A percentile compares a stretch with the other conserved stretches of the same genome.
These are phyloP conservation scores for Salix koriyanagi DNA, from an alignment of 345 rosid genomes.

Conservation along the genomic window DNA sequence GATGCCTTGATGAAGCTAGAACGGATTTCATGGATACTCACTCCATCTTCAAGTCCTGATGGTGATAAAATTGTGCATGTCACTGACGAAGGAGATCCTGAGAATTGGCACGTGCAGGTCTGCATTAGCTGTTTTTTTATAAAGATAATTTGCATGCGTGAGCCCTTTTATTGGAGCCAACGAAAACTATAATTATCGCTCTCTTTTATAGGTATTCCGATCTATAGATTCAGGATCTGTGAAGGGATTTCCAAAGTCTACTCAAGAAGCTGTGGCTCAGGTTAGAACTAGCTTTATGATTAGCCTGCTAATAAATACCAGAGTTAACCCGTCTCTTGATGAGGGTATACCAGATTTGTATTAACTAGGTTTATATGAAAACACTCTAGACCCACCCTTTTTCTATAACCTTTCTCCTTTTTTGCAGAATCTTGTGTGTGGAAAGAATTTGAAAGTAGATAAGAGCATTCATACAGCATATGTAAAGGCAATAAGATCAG, in stretches of 20 bases:
- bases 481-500: conserved; percentile 65
- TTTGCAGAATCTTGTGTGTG: conserved; percentile 51
- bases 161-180: not conserved
- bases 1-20: conserved; percentile 56
- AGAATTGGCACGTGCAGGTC: conserved; percentile 76
- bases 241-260: conserved; percentile 54
- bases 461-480: conserved; percentile 67
- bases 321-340: not conserved
- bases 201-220: conserved; percentile 47
- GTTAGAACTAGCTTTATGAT: conserved; percentile 23
- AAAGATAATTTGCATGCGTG: not conserved
- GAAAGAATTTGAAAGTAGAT: conserved; percentile 64
- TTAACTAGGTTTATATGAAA: not conserved
- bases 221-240: conserved; percentile 80
- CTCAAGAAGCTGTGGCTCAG: conserved; percentile 47
- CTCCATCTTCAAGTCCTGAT: conserved; percentile 42
- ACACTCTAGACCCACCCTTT: not conserved
- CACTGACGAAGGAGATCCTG: conserved; percentile 44
- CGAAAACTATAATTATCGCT: not conserved
- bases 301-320: not conserved
- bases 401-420: not conserved
- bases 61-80: conserved; percentile 36
- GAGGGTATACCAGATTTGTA: not conserved
- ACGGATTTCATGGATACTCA: conserved; percentile 50
- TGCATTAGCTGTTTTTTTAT: not conserved